Conservation (phyloP, 495 filamentous ascomycete species). For the Neurospora sp. region DNA sequence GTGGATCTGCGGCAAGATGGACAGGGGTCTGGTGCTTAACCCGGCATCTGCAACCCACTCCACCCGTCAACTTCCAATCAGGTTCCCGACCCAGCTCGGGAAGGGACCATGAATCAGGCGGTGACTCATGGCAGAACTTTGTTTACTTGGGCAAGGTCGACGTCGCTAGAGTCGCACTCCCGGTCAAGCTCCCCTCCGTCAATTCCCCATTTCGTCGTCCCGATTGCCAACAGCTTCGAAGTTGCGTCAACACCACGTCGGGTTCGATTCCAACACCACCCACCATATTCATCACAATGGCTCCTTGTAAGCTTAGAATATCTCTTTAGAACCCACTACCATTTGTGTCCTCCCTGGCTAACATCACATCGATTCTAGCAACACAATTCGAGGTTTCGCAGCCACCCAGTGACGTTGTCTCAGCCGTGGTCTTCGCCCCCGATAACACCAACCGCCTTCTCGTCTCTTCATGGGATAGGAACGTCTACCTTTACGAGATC, state of each 20-base stretch:
- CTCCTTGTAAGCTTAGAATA: slow-evolving; percentile 21
- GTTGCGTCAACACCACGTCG: background rate
- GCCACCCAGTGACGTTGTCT: slow-evolving; percentile 83
- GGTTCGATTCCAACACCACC: background rate
- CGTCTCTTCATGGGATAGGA: slow-evolving; percentile 90
- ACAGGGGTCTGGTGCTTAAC: background rate
- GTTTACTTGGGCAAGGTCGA: background rate
- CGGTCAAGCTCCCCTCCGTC: background rate
- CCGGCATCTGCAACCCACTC: background rate
- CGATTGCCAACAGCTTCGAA: background rate
- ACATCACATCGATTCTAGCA: slow-evolving; percentile 21
- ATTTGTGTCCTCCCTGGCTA: background rate
- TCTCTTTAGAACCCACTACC: background rate
- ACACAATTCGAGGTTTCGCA: slow-evolving; percentile 60
- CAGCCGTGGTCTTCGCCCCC: slow-evolving; percentile 74
- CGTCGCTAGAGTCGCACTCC: background rate
- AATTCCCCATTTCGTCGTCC: background rate
- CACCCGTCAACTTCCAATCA: background rate
- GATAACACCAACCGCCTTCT: slow-evolving; percentile 56
- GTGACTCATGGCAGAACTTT: background rate
- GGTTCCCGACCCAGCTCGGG: background rate
- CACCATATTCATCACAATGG: slow-evolving; percentile 16
- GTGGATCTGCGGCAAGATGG: background rate
- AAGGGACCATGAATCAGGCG: background rate
- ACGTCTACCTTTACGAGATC: slow-evolving; percentile 82